Evolutionary conservation across 306 rosid species (phyloP).

Genomic region (Coriaria nepalensis): DNA sequence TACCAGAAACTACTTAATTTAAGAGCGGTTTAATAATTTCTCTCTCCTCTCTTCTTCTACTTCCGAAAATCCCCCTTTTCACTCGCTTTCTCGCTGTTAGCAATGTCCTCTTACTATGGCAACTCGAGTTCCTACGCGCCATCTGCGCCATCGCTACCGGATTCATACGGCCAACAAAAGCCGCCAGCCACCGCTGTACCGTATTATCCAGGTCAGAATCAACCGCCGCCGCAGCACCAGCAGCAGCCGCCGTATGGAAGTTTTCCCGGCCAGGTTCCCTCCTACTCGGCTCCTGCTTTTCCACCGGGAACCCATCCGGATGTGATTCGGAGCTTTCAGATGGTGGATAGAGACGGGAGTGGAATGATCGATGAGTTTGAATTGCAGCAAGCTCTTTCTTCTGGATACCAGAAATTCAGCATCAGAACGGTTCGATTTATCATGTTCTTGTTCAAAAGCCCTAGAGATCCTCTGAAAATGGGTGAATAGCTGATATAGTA

Average conservation of each 20-base stretch:
- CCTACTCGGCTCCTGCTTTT: slow-evolving; percentile 26
- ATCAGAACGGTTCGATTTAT: slow-evolving; percentile 73
- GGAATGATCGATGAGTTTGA: slow-evolving; percentile 70
- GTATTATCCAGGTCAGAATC: not conserved
- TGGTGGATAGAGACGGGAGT: slow-evolving; percentile 73
- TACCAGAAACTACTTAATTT: not conserved
- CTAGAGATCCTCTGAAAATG: slow-evolving; percentile 29
- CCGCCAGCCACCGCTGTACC: not conserved
- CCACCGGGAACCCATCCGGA: slow-evolving; percentile 64
- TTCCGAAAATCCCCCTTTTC: not conserved
- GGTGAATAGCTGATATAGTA: slow-evolving; percentile 22
- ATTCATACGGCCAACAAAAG: slow-evolving; percentile 1
- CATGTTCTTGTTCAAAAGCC: slow-evolving; percentile 58
- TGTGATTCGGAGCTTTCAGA: slow-evolving; percentile 56
- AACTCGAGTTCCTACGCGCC: slow-evolving; percentile 33
- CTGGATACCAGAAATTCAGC: slow-evolving; percentile 51
- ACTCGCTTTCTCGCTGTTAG: not conserved
- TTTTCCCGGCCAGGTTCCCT: slow-evolving; percentile 16
- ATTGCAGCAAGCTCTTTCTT: slow-evolving; percentile 72
- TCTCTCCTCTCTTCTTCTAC: not conserved
- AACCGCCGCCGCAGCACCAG: not conserved
- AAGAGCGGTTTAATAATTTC: not conserved
- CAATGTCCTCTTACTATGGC: not conserved
- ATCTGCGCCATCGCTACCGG: slow-evolving; percentile 32
- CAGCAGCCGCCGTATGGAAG: slow-evolving; percentile 8